Conservation (phyloP, 2,329 filamentous ascomycete genomes). For the Thelonectria discophora region DNA sequence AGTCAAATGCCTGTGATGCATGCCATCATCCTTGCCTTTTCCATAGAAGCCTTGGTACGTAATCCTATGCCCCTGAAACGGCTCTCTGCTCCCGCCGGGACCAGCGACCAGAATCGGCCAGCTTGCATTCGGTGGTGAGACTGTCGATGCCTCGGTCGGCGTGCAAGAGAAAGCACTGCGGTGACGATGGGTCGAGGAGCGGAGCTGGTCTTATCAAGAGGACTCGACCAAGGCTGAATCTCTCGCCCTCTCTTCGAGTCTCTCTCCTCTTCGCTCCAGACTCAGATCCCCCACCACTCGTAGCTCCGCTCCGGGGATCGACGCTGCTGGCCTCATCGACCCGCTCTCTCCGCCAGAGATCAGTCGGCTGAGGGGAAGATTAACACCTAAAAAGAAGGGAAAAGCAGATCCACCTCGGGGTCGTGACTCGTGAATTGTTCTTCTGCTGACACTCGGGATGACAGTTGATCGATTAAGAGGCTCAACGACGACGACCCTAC, state of each 20-base stretch:
- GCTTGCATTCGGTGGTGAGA: not conserved
- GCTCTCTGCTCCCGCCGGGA: not conserved
- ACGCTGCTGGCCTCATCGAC: slow-evolving; percentile 14
- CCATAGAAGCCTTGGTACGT: not conserved
- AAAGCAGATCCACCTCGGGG: slow-evolving; percentile 5
- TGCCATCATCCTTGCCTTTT: slow-evolving; percentile 1
- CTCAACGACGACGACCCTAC: not conserved
- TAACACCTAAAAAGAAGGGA: not conserved
- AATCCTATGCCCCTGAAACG: slow-evolving; percentile 10
- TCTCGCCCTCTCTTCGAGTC: no score
- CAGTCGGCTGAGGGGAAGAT: slow-evolving; percentile 10
- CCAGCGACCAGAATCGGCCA: not conserved
- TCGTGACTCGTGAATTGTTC: not conserved
- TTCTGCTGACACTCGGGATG: not conserved
- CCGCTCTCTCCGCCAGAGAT: slow-evolving; percentile 16
- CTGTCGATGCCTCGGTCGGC: not conserved
- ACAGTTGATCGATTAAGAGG: not conserved
- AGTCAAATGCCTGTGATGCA: not conserved
- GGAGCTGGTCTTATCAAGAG: not conserved
- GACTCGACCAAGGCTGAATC: not conserved
- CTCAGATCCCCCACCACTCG: slow-evolving; percentile 8
- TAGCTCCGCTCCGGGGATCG: slow-evolving; percentile 21
- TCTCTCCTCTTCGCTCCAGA: not conserved
- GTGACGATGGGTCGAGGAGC: slow-evolving; percentile 6
- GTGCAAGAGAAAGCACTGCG: not conserved